Evolutionary conservation across 441 rosid genomes (phyloP), one percentile per base, ranked within the genome.

Genomic region (Adansonia gregorii): DNA sequence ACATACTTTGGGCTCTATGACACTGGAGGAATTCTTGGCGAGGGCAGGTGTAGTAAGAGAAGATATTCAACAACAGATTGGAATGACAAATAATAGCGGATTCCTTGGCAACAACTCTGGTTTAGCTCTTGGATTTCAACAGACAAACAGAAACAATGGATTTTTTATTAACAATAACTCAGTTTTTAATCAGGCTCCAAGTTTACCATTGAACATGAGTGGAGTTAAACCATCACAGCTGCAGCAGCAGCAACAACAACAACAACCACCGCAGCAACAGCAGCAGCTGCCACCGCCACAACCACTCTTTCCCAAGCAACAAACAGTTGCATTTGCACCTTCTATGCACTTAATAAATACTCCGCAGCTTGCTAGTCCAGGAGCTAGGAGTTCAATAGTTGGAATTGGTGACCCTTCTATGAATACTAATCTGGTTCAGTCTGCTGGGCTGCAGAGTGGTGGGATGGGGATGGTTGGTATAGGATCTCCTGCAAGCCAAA

Each of bases 11-110:
- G 91, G 93, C 27, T 92, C 86, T 78, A 89, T 86, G 81, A 91
- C 95, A 0, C 81, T 91, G 82, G 95, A 91, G 80, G 95, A 91
- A 54, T 91, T 89, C 83, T 83, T 91, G 85, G 76, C 66, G 73
- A 86, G 85, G 3, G 91, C 89, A 61, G 93, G 95, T 6, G 88
- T 87, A 52, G 92, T 86, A 27, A 88, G 88, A 79, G 94, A 91
- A 82, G 93, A 87, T 66, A 24, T 76, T 66, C 89, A 83, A 72
- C 89, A 83, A 72, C 85, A 73, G 82, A 79, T 74, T 74, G 86
- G 77, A 74, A 54, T 79, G 67, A 39, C 83, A 3, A 67, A 70
- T 19, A 83, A 84, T 82, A 71, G 64, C 19, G 86, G 78, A 45
- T 80, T 85, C 73, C 83, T 84, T 79, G 87, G 78, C 7, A 83